A percentile compares a stretch with the other conserved stretches of the same genome.
Conservation (phyloP, 1,139 yeast species). For the Geotrichum bryndzae region DNA sequence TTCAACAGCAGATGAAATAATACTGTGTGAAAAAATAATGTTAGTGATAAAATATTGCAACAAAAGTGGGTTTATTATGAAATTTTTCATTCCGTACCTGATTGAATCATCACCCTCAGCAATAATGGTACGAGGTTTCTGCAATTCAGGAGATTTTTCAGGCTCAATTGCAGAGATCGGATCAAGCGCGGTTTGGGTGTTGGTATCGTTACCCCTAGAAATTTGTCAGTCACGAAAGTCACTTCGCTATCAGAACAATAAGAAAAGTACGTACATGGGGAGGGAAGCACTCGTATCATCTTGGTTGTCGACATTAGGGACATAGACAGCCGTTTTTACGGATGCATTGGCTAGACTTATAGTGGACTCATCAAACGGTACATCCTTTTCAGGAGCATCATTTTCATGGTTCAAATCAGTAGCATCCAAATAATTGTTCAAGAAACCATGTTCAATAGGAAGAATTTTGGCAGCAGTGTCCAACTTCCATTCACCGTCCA, state of each 20-base stretch:
- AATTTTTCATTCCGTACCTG: neutral
- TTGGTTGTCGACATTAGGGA: neutral
- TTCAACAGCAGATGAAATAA: neutral
- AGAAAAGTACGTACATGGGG: neutral
- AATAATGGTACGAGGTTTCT: neutral
- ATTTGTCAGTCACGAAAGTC: neutral
- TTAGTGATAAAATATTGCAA: neutral
- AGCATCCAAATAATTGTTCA: constrained; percentile 4
- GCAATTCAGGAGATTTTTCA: neutral
- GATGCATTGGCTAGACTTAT: neutral
- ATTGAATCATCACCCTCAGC: neutral
- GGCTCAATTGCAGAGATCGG: neutral
- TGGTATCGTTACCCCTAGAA: neutral
- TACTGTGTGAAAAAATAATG: neutral
- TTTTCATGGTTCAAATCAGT: neutral
- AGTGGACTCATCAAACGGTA: neutral
- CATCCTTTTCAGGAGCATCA: neutral
- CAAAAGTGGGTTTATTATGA: neutral
- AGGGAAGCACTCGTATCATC: neutral
- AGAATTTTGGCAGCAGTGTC: neutral
- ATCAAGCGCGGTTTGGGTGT: neutral
- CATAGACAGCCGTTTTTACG: neutral
- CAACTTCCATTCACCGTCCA: constrained; percentile 13
- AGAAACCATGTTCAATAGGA: constrained; percentile 1
- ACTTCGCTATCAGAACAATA: neutral